Conservation (phyloP, 192 early-diverging fungal species). For the Coemansia sp. region DNA sequence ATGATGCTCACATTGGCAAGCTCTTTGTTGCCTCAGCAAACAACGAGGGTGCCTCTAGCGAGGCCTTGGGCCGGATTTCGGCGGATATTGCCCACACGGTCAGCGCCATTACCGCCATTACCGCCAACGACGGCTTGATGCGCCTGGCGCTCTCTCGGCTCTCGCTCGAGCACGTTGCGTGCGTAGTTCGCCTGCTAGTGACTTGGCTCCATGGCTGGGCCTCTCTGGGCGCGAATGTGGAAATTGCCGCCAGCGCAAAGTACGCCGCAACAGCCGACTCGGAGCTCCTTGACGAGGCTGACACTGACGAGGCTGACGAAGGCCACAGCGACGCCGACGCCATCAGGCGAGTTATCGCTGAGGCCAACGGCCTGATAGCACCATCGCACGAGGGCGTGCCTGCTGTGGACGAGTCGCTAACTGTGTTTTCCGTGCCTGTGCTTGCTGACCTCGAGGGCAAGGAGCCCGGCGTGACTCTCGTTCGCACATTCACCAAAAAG, state of each 20-base stretch:
- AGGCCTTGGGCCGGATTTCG: not conserved
- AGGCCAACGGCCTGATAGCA: conserved; percentile 2
- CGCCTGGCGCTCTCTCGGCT: conserved; percentile 41
- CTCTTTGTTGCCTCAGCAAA: conserved; percentile 24
- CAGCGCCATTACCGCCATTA: conserved; percentile 22
- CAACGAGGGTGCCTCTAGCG: not conserved
- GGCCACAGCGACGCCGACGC: not conserved
- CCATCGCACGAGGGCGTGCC: conserved; percentile 23
- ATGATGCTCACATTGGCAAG: conserved; percentile 13
- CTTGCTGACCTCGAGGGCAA: conserved; percentile 4
- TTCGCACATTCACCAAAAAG: conserved; percentile 33
- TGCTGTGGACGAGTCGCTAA: conserved; percentile 33
- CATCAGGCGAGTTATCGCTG: not conserved
- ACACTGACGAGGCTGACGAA: not conserved
- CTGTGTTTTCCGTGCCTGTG: conserved; percentile 22
- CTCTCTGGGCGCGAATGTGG: conserved; percentile 39
- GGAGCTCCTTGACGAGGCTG: not conserved
- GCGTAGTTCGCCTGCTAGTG: conserved; percentile 42
- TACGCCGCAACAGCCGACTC: conserved; percentile 22
- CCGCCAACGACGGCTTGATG: conserved; percentile 37
- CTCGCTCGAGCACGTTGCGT: conserved; percentile 35
- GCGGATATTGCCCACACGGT: conserved; percentile 36
- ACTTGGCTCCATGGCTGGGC: conserved; percentile 45
- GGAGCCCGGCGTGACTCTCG: conserved; percentile 15
- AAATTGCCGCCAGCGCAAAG: conserved; percentile 45